Evolutionary conservation across 148 eudicot species (phyloP).

Genomic region (Camellia japonica): DNA sequence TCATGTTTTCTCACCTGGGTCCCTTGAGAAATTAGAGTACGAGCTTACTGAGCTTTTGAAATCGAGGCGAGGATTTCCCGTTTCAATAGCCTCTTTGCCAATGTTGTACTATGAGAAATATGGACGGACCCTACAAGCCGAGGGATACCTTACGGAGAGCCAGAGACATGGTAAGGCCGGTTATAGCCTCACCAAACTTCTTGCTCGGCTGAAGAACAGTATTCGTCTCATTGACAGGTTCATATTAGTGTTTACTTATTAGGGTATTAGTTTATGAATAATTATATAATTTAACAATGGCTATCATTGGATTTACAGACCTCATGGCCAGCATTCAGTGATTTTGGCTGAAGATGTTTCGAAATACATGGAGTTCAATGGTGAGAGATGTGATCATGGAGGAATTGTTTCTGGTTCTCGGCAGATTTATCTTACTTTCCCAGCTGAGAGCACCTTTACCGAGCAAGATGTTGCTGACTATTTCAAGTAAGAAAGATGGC

Average conservation of each 20-base stretch:
- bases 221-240: slow-evolving; percentile 55
- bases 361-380: slow-evolving; percentile 33
- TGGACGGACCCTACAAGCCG: slow-evolving; percentile 53
- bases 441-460: slow-evolving; percentile 54
- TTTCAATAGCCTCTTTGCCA: slow-evolving; percentile 60
- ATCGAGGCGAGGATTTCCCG: slow-evolving; percentile 42
- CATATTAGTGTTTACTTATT: neutral
- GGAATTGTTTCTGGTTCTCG: slow-evolving; percentile 43
- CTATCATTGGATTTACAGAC: slow-evolving; percentile 29
- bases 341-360: slow-evolving; percentile 50
- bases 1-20: slow-evolving; percentile 20
- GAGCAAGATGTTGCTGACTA: slow-evolving; percentile 58
- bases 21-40: slow-evolving; percentile 41
- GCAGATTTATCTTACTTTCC: slow-evolving; percentile 66
- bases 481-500: slow-evolving; percentile 38
- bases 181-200: slow-evolving; percentile 60
- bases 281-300: neutral
- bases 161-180: slow-evolving; percentile 64
- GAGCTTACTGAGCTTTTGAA: slow-evolving; percentile 51
- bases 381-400: slow-evolving; percentile 44
- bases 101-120: slow-evolving; percentile 56
- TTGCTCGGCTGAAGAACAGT: slow-evolving; percentile 47
- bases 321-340: slow-evolving; percentile 64
- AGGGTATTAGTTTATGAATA: no score
- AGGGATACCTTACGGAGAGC: slow-evolving; percentile 63